Conservation (phyloP, 2,329 filamentous ascomycete species). For the Aureobasidium subglaciale region DNA sequence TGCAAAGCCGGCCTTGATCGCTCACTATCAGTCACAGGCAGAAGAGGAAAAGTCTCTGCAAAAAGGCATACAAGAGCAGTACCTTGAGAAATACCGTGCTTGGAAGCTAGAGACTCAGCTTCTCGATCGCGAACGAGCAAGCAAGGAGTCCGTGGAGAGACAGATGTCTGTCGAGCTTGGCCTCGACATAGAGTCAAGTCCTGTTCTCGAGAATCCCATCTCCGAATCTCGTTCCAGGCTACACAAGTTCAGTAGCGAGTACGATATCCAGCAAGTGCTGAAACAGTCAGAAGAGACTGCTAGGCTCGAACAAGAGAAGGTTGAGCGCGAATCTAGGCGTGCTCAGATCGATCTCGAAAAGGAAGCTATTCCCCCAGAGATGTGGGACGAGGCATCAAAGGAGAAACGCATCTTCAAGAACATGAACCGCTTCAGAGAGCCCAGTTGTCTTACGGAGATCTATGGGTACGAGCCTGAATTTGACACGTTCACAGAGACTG, state of each 20-base stretch:
- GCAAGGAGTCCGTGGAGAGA: constrained; percentile 31
- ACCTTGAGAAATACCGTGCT: constrained; percentile 32
- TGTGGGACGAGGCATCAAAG: constrained; percentile 57
- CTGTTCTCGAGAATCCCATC: constrained; percentile 33
- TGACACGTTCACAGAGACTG: constrained; percentile 67
- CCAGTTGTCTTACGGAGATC: constrained; percentile 59
- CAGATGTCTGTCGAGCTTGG: constrained; percentile 28
- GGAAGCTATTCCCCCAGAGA: constrained; percentile 66
- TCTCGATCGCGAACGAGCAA: constrained; percentile 35
- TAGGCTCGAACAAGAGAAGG: constrained; percentile 55
- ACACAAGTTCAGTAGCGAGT: constrained; percentile 59
- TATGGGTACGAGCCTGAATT: constrained; percentile 67
- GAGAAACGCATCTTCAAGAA: constrained; percentile 56
- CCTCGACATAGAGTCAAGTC: constrained; percentile 40
- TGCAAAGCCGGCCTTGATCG: constrained; percentile 30
- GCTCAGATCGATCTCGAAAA: constrained; percentile 68
- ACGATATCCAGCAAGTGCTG: constrained; percentile 64
- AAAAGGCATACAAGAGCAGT: constrained; percentile 25
- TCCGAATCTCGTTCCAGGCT: constrained; percentile 47
- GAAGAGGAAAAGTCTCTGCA: constrained; percentile 17
- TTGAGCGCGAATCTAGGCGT: constrained; percentile 49
- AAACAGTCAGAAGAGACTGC: constrained; percentile 69
- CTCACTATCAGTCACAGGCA: constrained; percentile 16
- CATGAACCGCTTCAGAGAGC: constrained; percentile 56
- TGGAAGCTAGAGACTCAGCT: constrained; percentile 37